Evolutionary conservation across 192 early-diverging fungal species (phyloP), one percentile per base, ranked within the genome.

Genomic region (Coemansia sp.): DNA sequence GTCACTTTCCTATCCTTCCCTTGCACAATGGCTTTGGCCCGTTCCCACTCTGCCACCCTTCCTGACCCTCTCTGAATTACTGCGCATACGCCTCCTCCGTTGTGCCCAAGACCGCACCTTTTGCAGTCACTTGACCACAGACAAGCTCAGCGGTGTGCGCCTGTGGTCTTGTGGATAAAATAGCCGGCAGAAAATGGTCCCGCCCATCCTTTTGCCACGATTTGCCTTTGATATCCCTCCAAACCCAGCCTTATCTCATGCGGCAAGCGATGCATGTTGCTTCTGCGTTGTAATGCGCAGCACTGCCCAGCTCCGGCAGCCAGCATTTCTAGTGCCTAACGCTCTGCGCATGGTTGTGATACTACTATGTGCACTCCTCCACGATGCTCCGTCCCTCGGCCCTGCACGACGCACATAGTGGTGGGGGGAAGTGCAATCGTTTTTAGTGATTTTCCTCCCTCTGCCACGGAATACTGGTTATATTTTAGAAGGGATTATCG

Each of bases 1-100:
- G 61, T 20, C 10, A 22, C 61, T 24, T n/a, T 63, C 61, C 61
- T 18, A 0, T 12, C n/a, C 13, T 20, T 38, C n/a, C 41, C 61
- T 22, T 63, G 61, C 61, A 63, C 61, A 63, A 59, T 59, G 16
- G 31, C 31, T 8, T 51, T 59, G 31, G 57, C 57, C 57, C 57
- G 31, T 33, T 59, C 57, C 57, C 57, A 31, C 31, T 33, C 5
- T 12, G 4, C 54, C 10, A 5, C 29, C 57, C 27, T 31, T 55
- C 29, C 1, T 8, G 6, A 7, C 6, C 6, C 44, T 47, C 44
- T 18, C 44, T 0, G 44, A 47, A 18, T 51, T 51, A 51, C 49
- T 51, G 49, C 49, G 18, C 49, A 22, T 51, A 12, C 52, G 27
- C 22, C 52, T 55, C 24, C 51, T 29, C 6, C 52, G 16, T 31